Base-by-base conservation (phyloP, 495 filamentous ascomycete genomes). In the Penicillium manginii region DNA sequence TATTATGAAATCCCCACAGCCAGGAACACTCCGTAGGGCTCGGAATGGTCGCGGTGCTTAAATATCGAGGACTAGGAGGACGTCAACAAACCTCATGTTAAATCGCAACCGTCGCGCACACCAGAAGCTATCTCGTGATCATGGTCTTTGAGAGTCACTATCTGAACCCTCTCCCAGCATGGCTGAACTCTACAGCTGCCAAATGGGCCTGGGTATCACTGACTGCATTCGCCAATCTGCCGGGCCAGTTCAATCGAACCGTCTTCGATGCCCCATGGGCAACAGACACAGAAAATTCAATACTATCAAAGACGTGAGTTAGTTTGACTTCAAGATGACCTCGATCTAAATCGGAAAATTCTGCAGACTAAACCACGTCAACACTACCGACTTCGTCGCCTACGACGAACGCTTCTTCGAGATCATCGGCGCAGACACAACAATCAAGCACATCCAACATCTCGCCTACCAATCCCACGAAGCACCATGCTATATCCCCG, bases 301-400 rank as follows among this genome's bases (percentile, higher is more conserved):
- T 18, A 47, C 21, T 47, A 11, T 22, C 21, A 2, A 47, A 47
- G 43, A 23, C 43, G 43, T 47, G 21, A 47, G 43, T 15, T 37
- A 37, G 12, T n/a, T n/a, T n/a, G n/a, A n/a, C n/a, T n/a, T n/a
- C n/a, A n/a, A n/a, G n/a, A n/a, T n/a, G 3, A 37, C 1, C 3
- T 37, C 6, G 12, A 14, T 37, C 33, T 37, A 37, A 37, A 11
- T 10, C 33, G 12, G 10, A 37, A 11, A 47, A 15, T 3, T 23
- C 4, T 26, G 2, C 15, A 47, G 43, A 26, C 43, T 47, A 14
- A 23, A 47, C 9, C 26, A 47, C 14, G 29, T 62, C 54, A 62
- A 58, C 26, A 54, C 59, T 1, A 62, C 59, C 2, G 50, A 62
- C 23, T 58, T 62, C 35, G 59, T 62, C 37, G 59, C 59, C 14